A percentile compares a stretch with the other conserved stretches of the same genome.
Conservation (phyloP, 2,329 filamentous ascomycete genomes). For the Ophiostoma novo-ulmi region DNA sequence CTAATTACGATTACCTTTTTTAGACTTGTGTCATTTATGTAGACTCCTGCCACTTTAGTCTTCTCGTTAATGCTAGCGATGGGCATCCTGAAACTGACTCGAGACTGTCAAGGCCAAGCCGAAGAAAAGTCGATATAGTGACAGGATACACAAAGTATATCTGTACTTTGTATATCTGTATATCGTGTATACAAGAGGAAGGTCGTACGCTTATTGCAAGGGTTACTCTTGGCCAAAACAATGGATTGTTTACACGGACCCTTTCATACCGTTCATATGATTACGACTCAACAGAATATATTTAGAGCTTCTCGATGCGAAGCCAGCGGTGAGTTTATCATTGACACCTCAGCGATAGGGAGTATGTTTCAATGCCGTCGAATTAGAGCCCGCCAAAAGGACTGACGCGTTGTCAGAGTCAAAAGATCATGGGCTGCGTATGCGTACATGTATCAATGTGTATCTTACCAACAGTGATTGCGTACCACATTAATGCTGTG, state of each 20-base stretch:
- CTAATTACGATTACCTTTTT: not conserved
- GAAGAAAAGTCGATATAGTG: not conserved
- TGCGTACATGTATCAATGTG: not conserved
- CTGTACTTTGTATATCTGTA: no score
- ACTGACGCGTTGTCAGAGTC: not conserved
- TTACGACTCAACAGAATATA: not conserved
- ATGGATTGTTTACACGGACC: not conserved
- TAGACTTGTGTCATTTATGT: not conserved
- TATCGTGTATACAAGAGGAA: not conserved
- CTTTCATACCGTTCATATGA: not conserved
- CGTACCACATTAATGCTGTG: not conserved
- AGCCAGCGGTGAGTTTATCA: not conserved
- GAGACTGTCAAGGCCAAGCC: slow-evolving; percentile 10
- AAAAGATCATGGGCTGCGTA: not conserved
- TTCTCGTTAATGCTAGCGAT: not conserved
- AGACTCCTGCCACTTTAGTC: not conserved
- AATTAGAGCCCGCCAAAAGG: no score
- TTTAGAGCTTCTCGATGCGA: not conserved
- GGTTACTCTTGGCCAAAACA: not conserved
- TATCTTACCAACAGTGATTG: not conserved
- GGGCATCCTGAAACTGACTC: slow-evolving; percentile 9
- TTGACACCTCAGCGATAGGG: not conserved
- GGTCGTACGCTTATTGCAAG: not conserved
- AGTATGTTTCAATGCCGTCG: not conserved
- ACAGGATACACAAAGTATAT: not conserved